Conservation (phyloP, 805 yeast species). For the Saccharomycopsis oosterbeekiorum region DNA sequence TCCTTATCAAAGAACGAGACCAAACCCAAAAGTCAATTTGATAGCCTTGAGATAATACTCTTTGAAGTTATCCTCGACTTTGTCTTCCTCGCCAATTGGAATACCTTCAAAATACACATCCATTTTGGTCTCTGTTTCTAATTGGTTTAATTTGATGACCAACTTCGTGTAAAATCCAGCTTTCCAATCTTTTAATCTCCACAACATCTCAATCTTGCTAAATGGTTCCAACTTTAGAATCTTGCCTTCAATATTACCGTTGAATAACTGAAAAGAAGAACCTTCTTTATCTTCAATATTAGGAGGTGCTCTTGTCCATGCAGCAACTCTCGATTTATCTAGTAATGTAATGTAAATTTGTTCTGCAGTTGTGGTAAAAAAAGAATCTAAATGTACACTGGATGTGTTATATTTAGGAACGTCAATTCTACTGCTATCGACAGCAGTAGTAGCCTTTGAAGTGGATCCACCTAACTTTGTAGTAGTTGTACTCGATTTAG, state of each 20-base stretch:
- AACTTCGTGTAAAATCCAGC: constrained; percentile 69
- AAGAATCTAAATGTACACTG: constrained; percentile 63
- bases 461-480: neutral
- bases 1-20: constrained; percentile 56
- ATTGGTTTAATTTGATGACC: constrained; percentile 59
- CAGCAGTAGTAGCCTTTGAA: constrained; percentile 16
- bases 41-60: constrained; percentile 84
- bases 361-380: constrained; percentile 80
- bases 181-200: constrained; percentile 91
- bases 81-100: constrained; percentile 92
- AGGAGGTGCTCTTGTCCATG: constrained; percentile 80
- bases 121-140: constrained; percentile 75
- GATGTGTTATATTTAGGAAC: constrained; percentile 73
- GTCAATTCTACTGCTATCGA: constrained; percentile 16
- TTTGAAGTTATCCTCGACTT: constrained; percentile 75
- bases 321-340: constrained; percentile 69
- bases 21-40: constrained; percentile 89
- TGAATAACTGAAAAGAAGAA: constrained; percentile 61
- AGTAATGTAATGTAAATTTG: constrained; percentile 72
- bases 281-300: constrained; percentile 50
- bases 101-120: constrained; percentile 76
- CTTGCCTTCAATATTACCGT: constrained; percentile 77
- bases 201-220: constrained; percentile 55
- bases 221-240: constrained; percentile 49
- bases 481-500: neutral